Evolutionary conservation across 129 eudicot species (phyloP).

Genomic region (Centaurea solstitialis): DNA sequence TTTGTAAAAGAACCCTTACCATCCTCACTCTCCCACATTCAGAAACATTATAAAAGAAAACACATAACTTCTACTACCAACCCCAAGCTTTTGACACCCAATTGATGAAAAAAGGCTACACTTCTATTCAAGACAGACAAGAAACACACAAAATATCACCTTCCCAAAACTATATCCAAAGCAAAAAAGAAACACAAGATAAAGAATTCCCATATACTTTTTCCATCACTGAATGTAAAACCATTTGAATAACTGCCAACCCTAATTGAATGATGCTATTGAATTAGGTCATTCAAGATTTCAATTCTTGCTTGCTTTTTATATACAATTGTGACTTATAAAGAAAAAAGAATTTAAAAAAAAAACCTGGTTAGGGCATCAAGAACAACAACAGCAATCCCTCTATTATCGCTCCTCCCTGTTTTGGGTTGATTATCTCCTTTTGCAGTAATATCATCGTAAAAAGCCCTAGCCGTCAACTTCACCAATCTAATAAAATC

Average conservation of each 20-base stretch:
- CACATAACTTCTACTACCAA: too few species aligned
- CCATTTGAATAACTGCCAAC: not conserved
- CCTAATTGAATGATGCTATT: not conserved
- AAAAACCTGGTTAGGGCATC: constrained; percentile 87
- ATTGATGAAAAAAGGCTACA: constrained; percentile 16
- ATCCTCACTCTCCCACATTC: too few species aligned
- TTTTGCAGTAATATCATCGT: constrained; percentile 79
- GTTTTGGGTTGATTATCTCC: constrained; percentile 89
- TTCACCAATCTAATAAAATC: constrained; percentile 82
- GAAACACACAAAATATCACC: not conserved
- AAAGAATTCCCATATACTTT: not conserved
- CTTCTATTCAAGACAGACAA: not conserved
- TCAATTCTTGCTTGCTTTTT: not conserved
- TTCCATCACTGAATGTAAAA: not conserved
- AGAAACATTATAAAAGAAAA: too few species aligned
- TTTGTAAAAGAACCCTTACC: too few species aligned
- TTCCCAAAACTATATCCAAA: not conserved
- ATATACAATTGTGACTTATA: not conserved
- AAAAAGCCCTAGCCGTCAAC: constrained; percentile 89
- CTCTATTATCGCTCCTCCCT: constrained; percentile 84
- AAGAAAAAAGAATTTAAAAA: not conserved
- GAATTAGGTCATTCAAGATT: not conserved
- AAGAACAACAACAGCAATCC: constrained; percentile 94
- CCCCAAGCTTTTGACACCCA: too few species aligned
- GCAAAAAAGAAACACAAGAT: not conserved